phyloP scores from a whole-genome alignment of 176 grass and related monocot genomes.

The Oryza australiensis region DNA sequence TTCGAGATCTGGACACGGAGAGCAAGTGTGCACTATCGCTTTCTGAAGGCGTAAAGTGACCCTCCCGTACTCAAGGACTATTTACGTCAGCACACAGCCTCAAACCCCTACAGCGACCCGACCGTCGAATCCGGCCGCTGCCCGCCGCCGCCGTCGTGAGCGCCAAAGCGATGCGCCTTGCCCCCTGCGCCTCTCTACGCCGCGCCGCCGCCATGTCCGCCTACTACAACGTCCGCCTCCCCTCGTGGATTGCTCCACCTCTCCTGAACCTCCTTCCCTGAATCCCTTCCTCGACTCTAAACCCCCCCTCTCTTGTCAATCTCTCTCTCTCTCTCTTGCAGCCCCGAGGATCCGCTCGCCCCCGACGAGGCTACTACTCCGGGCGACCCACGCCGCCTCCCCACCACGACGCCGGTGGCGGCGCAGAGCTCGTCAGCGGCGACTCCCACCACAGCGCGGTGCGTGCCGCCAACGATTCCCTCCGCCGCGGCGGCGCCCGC shows the following conservation, averaged over 20 bases:
- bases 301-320: not conserved
- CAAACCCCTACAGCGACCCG: not conserved
- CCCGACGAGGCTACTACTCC: conserved; percentile 24
- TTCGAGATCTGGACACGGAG: not conserved
- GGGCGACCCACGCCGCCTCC: conserved; percentile 24
- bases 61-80: not conserved
- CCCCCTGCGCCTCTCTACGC: conserved; percentile 19
- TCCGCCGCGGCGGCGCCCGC: conserved; percentile 21
- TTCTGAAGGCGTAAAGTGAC: not conserved
- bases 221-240: conserved; percentile 38
- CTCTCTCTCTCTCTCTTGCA: conserved; percentile 28
- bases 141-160: conserved; percentile 7
- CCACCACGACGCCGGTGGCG: conserved; percentile 1
- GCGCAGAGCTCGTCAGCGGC: conserved; percentile 32
- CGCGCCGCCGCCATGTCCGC: conserved; percentile 50
- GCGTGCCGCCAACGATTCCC: conserved; percentile 42
- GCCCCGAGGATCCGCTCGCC: conserved; percentile 38
- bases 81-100: not conserved
- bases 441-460: conserved; percentile 44
- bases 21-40: not conserved
- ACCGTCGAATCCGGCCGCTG: conserved; percentile 26
- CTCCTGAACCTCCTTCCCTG: no score
- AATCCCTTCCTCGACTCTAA: conserved; percentile 12
- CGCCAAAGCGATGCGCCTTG: conserved; percentile 37
- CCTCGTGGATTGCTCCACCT: not conserved